These are phyloP conservation scores for Dictyostelium citrinum DNA, from an alignment of 78 protist species.

Conservation along the genomic window DNA sequence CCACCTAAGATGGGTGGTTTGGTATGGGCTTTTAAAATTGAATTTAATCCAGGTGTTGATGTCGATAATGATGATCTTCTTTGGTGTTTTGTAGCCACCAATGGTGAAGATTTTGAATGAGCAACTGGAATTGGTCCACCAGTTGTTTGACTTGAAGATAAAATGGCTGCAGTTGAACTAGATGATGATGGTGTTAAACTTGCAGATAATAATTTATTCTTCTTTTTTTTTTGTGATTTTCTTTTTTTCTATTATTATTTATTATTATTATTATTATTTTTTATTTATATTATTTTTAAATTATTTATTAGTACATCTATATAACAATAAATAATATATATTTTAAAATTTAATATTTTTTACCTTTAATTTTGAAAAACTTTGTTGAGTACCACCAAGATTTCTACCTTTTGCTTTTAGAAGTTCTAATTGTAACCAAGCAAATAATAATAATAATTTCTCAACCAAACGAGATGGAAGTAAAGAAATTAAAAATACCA, in stretches of 20 bases:
- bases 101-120: constrained; percentile 11
- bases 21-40: background rate
- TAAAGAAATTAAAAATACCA: constrained; percentile 21
- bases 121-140: constrained; percentile 3
- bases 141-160: background rate
- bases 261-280: no score
- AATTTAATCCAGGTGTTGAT: background rate
- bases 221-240: constrained; percentile 26
- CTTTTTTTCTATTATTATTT: constrained; percentile 13
- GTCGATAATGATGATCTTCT: constrained; percentile 7
- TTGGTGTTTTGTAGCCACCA: background rate
- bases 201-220: background rate
- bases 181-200: background rate
- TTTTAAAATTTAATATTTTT: no score
- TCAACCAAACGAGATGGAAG: constrained; percentile 19
- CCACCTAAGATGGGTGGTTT: background rate
- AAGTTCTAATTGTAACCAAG: constrained; percentile 48
- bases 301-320: no score
- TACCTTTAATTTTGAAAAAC: constrained; percentile 49
- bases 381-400: constrained; percentile 23
- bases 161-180: background rate
- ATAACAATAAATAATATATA: no score
- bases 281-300: no score
- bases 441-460: constrained; percentile 45
- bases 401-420: constrained; percentile 49